These are phyloP conservation scores for Nicotiana rustica DNA, from an alignment of 305 asterid genomes.

Conservation along the genomic window DNA sequence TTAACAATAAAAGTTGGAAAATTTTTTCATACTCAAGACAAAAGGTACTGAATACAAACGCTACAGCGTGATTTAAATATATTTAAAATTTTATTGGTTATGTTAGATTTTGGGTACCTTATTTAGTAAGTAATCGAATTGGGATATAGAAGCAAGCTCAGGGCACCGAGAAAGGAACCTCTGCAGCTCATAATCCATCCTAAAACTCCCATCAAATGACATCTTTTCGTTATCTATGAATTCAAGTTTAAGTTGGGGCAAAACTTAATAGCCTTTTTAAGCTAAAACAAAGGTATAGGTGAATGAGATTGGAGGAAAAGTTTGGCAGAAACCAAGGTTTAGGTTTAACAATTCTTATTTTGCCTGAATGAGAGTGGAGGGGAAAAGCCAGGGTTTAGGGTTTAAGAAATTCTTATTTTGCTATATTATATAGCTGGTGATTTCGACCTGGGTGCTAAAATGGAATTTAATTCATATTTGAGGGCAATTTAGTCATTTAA, in stretches of 20 bases:
- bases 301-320: conserved; percentile 20
- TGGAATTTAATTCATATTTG: no score
- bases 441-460: no score
- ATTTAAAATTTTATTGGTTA: neutral
- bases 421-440: no score
- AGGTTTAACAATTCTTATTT: conserved; percentile 23
- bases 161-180: conserved; percentile 77
- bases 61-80: neutral
- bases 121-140: conserved; percentile 53
- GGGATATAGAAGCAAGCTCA: conserved; percentile 55
- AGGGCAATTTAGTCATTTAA: no score
- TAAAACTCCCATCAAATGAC: conserved; percentile 82
- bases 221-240: conserved; percentile 37
- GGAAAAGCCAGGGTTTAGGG: no score
- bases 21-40: neutral
- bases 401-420: no score
- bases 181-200: conserved; percentile 59
- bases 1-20: conserved; percentile 11
- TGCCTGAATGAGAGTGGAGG: neutral
- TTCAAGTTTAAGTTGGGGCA: neutral
- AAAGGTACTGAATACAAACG: neutral
- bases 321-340: neutral
- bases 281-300: neutral
- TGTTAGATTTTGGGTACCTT: conserved; percentile 56
- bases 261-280: neutral